These are phyloP conservation scores for Russula abietina DNA, from an alignment of 768 basidiomycete species.

Conservation along the genomic window DNA sequence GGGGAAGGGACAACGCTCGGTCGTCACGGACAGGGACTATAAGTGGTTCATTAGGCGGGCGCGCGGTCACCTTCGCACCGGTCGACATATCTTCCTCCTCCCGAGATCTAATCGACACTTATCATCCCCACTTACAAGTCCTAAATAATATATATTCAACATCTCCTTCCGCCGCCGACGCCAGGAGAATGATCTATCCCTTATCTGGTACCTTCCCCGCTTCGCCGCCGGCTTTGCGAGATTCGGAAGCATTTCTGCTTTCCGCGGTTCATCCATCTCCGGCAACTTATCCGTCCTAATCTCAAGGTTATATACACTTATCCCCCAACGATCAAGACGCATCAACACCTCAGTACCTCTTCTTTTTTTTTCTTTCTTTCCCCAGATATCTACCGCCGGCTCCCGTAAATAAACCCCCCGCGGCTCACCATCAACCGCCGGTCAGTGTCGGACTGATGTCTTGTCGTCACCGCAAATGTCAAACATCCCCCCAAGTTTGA, in stretches of 20 bases:
- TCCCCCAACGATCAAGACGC: background rate
- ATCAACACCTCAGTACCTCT: background rate
- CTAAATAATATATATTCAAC: background rate
- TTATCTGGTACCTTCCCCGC: slow-evolving; percentile 5
- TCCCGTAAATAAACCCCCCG: slow-evolving; percentile 1
- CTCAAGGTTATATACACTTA: background rate
- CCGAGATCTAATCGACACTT: slow-evolving; percentile 9
- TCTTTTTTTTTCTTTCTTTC: background rate
- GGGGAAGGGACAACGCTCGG: background rate
- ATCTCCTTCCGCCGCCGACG: slow-evolving; percentile 7
- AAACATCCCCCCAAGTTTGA: background rate
- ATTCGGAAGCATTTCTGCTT: slow-evolving; percentile 8
- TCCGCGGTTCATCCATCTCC: slow-evolving; percentile 8
- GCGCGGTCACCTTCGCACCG: slow-evolving; percentile 3
- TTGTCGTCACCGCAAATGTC: background rate
- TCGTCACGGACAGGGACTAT: slow-evolving; percentile 19
- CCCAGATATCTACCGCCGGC: slow-evolving; percentile 13
- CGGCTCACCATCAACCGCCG: slow-evolving; percentile 15
- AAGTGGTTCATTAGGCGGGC: slow-evolving; percentile 16
- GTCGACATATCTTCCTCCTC: slow-evolving; percentile 8
- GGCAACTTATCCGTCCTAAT: background rate
- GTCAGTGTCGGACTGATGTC: background rate
- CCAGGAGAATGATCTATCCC: background rate
- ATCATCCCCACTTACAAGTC: background rate
- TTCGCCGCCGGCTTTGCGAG: slow-evolving; percentile 24